Evolutionary conservation across 2,329 filamentous ascomycete genomes (phyloP).

Genomic region (Xylariaceae sp.): DNA sequence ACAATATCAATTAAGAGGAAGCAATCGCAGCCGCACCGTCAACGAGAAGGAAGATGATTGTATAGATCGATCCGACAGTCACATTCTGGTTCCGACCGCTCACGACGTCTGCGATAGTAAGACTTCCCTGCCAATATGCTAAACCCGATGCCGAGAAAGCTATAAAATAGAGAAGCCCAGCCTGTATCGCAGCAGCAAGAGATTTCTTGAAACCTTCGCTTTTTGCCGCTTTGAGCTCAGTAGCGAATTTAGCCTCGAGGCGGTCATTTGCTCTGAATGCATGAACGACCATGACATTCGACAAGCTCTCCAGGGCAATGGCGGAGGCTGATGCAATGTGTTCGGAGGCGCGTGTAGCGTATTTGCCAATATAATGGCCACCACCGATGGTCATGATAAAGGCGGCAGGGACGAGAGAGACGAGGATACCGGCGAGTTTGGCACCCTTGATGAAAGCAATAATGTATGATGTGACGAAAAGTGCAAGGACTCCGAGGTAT

Average conservation of each 20-base stretch:
- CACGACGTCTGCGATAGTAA: conserved; percentile 39
- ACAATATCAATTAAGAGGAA: conserved; percentile 36
- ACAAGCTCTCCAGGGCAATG: conserved; percentile 53
- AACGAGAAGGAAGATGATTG: conserved; percentile 62
- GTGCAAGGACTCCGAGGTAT: conserved; percentile 53
- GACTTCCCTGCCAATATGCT: conserved; percentile 64
- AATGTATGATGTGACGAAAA: conserved; percentile 60
- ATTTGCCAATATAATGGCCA: conserved; percentile 47
- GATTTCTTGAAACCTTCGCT: conserved; percentile 55
- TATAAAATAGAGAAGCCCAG: conserved; percentile 65
- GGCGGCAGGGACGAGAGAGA: conserved; percentile 55
- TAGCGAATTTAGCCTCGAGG: conserved; percentile 51
- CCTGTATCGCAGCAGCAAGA: conserved; percentile 52
- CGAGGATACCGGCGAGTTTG: conserved; percentile 54
- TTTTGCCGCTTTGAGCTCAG: conserved; percentile 44
- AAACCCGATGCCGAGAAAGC: conserved; percentile 63
- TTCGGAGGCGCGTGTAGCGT: conserved; percentile 42
- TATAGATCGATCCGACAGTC: conserved; percentile 53
- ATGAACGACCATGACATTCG: conserved; percentile 53
- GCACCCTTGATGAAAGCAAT: conserved; percentile 60
- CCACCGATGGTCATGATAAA: conserved; percentile 54
- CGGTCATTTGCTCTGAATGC: conserved; percentile 52
- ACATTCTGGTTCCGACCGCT: conserved; percentile 33
- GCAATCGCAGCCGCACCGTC: conserved; percentile 43
- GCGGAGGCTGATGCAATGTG: conserved; percentile 51